Base-by-base conservation (phyloP, 1,284 basidiomycete genomes). In the Mycosarcoma mackinlayi region DNA sequence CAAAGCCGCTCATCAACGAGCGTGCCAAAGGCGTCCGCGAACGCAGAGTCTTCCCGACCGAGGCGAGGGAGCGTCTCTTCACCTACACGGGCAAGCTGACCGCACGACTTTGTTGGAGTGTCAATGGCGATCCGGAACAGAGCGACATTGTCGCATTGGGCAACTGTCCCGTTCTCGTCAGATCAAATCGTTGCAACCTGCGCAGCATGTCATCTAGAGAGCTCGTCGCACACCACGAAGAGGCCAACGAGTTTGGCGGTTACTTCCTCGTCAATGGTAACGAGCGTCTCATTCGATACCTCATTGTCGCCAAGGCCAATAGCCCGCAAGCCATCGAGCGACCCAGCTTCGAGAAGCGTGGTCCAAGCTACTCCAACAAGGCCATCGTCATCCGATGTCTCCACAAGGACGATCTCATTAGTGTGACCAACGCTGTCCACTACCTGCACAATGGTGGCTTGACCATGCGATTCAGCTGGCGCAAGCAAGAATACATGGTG, bases 191-290 rank as follows among this genome's bases (percentile, higher is more conserved):
- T 52, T 99, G 96, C 84, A 96, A 98, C 83, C 84, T 98, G 24
- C 89, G 90, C 39, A 88, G 88, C 38, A 87, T 97, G 85, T 88
- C 92, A 3, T 92, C 95, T 5, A 87, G 90, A 9, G 91, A 93
- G 59, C 90, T 99, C 49, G 93, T 98, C 42, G 86, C 86, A 59
- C 90, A 90, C 74, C 91, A 95, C 81, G 96, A 99, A 86, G 96
- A 99, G 82, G 90, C 96, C 3, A 94, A 95, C 84, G 96, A 98
- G 83, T 96, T 98, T 82, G 96, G 96, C 42, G 96, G 95, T 25
- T 98, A 98, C 86, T 99, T 98, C 82, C 88, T 99, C 78, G 91
- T 99, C 83, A 99, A 99, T 83, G 96, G 96, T 66, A 98, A 98
- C 85, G 96, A 99, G 85, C 93, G 94, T 85, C 88, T 99, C 73